Base-by-base conservation (phyloP, 768 basidiomycete genomes). In the Phanerochaete carnosa region DNA sequence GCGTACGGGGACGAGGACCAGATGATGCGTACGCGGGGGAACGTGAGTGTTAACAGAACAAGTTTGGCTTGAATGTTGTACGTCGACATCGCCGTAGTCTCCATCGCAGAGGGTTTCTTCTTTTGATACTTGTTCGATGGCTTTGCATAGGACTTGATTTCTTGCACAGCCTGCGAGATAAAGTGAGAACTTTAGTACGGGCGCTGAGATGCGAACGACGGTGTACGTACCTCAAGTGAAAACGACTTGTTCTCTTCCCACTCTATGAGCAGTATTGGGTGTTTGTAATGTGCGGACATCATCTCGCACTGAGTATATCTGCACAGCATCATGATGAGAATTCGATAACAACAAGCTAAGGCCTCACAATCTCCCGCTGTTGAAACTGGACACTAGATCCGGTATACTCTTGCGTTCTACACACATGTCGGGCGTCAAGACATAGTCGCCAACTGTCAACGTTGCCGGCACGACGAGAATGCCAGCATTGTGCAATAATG, bases 231-330 rank as follows among this genome's bases (percentile, higher is more conserved):
- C 74, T 95, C 90, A 12, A 98, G 80, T 0, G 91, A 90, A 72
- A 98, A 97, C 0, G 93, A 87, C 67, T 96, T 98, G 72, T 97
- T 91, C 75, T 98, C 94, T 70, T 98, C 96, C 63, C 98, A 98
- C 70, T 99, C 95, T 66, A 98, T 97, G 11, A 98, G 79, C 16
- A 99, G 78, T 55, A 99, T 80, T 0, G 96, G 95, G 22, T 90
- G 86, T 74, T 94, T 97, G 77, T 99, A 98, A 71, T 98, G 91
- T 16, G 88, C 89, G 0, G 92, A 94, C 96, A 99, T 98, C 23
- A 93, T 72, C 74, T 98, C 96, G 76, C 96, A 98, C 69, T 99
- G 97, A 0, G 94, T 92, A 71, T 96, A 97, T 61, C 96, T 98
- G 65, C 2, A 28, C 8, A 35, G 63, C 39, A 13, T 50, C 33